phyloP scores from a whole-genome alignment of 2,329 filamentous ascomycete genomes.

The Tolypocladium tundrense region DNA sequence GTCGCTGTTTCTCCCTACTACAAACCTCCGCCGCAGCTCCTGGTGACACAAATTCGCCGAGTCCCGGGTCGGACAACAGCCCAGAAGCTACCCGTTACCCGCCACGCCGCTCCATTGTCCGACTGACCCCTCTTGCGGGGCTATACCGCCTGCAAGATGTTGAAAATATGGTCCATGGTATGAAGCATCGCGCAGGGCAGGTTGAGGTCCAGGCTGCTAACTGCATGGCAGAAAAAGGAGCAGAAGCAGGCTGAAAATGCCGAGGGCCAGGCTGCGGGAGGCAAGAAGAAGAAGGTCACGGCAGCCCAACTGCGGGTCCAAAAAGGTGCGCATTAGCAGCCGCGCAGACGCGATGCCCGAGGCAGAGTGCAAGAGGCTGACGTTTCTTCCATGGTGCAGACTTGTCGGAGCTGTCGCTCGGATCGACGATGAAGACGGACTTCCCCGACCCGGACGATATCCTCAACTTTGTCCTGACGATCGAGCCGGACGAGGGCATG shows the following conservation, averaged over 20 bases:
- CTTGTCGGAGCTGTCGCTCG: conserved; percentile 70
- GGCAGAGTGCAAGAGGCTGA: background rate
- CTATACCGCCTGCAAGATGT: conserved; percentile 52
- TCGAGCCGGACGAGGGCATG: conserved; percentile 75
- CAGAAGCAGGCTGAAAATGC: conserved; percentile 90
- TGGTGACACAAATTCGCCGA: background rate
- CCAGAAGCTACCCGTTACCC: background rate
- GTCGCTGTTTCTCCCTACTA: background rate
- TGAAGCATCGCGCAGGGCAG: conserved; percentile 11
- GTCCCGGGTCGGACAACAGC: background rate
- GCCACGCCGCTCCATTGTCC: background rate
- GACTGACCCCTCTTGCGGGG: conserved; percentile 5
- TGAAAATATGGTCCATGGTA: conserved; percentile 99
- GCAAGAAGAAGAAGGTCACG: conserved; percentile 98
- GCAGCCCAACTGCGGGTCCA: conserved; percentile 91
- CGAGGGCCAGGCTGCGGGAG: conserved; percentile 54
- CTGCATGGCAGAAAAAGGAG: conserved; percentile 68
- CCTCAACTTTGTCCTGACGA: conserved; percentile 71
- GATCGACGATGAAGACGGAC: conserved; percentile 68
- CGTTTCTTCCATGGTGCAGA: conserved; percentile 35
- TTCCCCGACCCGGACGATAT: conserved; percentile 80
- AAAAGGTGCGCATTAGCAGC: conserved; percentile 54
- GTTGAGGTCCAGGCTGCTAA: conserved; percentile 7
- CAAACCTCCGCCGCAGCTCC: background rate
- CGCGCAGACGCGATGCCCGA: background rate